phyloP scores from a whole-genome alignment of 371 early-diverging fungal species.

The Syncephalastrum contaminatum region DNA sequence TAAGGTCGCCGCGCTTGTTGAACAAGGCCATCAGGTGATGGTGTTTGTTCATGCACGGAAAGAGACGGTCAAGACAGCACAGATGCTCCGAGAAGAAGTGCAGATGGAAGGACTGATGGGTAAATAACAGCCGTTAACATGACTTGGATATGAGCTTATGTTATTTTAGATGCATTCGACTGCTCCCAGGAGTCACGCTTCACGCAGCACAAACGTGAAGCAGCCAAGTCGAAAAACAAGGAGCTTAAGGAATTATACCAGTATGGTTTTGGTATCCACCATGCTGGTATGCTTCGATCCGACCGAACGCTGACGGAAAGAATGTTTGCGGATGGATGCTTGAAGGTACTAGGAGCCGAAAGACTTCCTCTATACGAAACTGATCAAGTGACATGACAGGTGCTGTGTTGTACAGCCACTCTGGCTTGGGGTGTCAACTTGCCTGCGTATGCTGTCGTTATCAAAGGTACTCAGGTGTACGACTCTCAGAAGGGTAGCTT shows the following conservation, averaged over 20 bases:
- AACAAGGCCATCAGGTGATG: conserved; percentile 94
- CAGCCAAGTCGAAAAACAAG: conserved; percentile 71
- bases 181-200: conserved; percentile 31
- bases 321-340: conserved; percentile 87
- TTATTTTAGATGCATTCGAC: conserved; percentile 41
- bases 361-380: neutral
- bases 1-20: conserved; percentile 73
- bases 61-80: conserved; percentile 93
- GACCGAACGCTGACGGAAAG: conserved; percentile 90
- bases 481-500: conserved; percentile 91
- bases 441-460: conserved; percentile 98
- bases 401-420: conserved; percentile 98
- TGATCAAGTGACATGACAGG: conserved; percentile 27
- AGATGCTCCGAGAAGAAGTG: conserved; percentile 79
- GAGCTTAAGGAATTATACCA: conserved; percentile 85
- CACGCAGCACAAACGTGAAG: conserved; percentile 31
- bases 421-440: conserved; percentile 99
- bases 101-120: conserved; percentile 54
- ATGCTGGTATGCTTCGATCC: conserved; percentile 95
- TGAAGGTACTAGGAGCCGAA: conserved; percentile 54
- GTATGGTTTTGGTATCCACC: conserved; percentile 95
- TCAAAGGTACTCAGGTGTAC: conserved; percentile 99
- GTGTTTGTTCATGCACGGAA: conserved; percentile 98
- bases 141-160: neutral
- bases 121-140: conserved; percentile 15